Conservation (phyloP, 352 stramenopile species). For the Hyaloperonospora brassicae region DNA sequence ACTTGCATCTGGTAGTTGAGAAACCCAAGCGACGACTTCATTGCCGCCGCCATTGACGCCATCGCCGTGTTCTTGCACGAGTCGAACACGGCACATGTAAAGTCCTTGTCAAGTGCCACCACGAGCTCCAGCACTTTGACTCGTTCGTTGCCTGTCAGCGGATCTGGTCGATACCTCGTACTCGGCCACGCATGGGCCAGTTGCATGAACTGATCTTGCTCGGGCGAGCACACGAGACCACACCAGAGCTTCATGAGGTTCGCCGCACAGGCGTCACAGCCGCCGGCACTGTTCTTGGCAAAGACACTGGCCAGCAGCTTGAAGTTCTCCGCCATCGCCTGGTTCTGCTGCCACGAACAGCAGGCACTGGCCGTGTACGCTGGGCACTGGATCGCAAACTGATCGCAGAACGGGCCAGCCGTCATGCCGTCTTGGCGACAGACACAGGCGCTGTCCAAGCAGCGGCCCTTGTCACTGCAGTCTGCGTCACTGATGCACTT, state of each 20-base stretch:
- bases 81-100: slow-evolving; percentile 74
- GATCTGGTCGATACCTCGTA: slow-evolving; percentile 58
- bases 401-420: slow-evolving; percentile 59
- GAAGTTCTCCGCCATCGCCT: slow-evolving; percentile 82
- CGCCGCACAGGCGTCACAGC: slow-evolving; percentile 71
- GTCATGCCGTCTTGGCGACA: slow-evolving; percentile 62
- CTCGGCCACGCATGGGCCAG: slow-evolving; percentile 62
- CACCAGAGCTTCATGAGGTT: slow-evolving; percentile 87
- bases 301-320: slow-evolving; percentile 66
- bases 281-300: slow-evolving; percentile 51
- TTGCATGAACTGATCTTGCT: slow-evolving; percentile 65
- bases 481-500: slow-evolving; percentile 42
- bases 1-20: slow-evolving; percentile 87
- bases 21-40: slow-evolving; percentile 82
- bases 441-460: slow-evolving; percentile 33
- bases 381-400: slow-evolving; percentile 79
- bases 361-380: slow-evolving; percentile 69
- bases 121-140: slow-evolving; percentile 78
- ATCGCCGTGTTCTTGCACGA: slow-evolving; percentile 84
- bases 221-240: slow-evolving; percentile 71
- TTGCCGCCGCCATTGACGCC: slow-evolving; percentile 52
- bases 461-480: slow-evolving; percentile 52
- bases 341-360: slow-evolving; percentile 88
- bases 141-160: slow-evolving; percentile 62
- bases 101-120: slow-evolving; percentile 59